Conservation (phyloP, 2,329 filamentous ascomycete species). For the Macrophomina pseudophaseolina region DNA sequence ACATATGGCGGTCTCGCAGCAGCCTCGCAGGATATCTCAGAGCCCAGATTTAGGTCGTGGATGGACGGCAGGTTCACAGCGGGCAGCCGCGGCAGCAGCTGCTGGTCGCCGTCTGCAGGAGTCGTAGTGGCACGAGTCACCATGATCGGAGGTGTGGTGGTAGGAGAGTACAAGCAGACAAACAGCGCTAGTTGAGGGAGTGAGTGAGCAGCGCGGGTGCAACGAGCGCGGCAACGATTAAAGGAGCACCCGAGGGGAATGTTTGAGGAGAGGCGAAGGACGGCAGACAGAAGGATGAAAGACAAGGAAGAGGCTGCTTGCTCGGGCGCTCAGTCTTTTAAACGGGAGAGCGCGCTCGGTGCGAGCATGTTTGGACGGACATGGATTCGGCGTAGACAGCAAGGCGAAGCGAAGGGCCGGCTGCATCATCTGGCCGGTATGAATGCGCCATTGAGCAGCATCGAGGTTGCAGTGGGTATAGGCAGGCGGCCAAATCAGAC, state of each 20-base stretch:
- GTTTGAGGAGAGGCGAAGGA: not conserved
- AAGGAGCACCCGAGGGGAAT: not conserved
- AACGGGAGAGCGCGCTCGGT: constrained; percentile 4
- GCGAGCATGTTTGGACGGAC: constrained; percentile 9
- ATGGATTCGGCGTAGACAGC: constrained; percentile 14
- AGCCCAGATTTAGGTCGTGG: constrained; percentile 21
- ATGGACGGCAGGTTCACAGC: constrained; percentile 20
- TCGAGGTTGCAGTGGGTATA: constrained; percentile 26
- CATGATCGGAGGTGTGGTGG: constrained; percentile 23
- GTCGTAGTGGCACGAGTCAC: constrained; percentile 23
- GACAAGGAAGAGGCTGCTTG: constrained; percentile 18
- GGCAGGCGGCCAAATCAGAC: constrained; percentile 26
- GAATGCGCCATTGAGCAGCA: constrained; percentile 25
- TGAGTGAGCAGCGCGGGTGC: constrained; percentile 17
- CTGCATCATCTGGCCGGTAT: constrained; percentile 25
- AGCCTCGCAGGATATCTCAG: not conserved
- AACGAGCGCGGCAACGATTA: constrained; percentile 20
- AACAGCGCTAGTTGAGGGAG: constrained; percentile 21
- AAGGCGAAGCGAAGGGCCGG: constrained; percentile 23
- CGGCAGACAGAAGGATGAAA: constrained; percentile 14
- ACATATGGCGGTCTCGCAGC: not conserved
- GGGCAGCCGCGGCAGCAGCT: constrained; percentile 15
- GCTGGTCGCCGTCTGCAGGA: constrained; percentile 22
- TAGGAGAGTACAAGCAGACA: constrained; percentile 18
- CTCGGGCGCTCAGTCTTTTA: constrained; percentile 16